Evolutionary conservation across 208 protist species (phyloP).

Genomic region (Acanthamoeba triangularis): DNA sequence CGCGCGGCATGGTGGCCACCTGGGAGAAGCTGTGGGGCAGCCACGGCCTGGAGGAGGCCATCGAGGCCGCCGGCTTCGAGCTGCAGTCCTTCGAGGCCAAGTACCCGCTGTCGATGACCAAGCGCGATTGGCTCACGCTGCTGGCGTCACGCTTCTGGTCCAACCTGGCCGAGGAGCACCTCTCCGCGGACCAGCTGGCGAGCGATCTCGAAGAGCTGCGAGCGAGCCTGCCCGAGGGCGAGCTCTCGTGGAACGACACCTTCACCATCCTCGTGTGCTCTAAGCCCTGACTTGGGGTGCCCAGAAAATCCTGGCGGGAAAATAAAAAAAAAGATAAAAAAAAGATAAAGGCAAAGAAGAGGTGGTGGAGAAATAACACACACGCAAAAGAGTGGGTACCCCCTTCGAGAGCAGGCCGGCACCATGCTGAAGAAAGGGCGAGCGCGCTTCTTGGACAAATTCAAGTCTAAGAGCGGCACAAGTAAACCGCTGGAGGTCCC

Average conservation of each 20-base stretch:
- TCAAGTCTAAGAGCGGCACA: not conserved
- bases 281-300: too few relatives aligned
- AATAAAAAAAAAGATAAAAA: not conserved
- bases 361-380: too few relatives aligned
- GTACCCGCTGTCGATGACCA: not conserved
- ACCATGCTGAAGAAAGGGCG: slow-evolving; percentile 30
- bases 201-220: not conserved
- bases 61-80: not conserved
- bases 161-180: slow-evolving; percentile 28
- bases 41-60: slow-evolving; percentile 2
- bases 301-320: too few relatives aligned
- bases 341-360: not conserved
- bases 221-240: not conserved
- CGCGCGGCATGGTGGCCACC: not conserved
- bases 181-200: not conserved
- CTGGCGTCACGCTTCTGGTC: slow-evolving; percentile 37
- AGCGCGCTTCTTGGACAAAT: slow-evolving; percentile 13
- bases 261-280: not conserved
- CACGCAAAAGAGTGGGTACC: too few relatives aligned
- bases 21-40: not conserved
- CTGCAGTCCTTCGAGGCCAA: not conserved
- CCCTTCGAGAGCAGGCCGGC: not conserved
- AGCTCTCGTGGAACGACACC: not conserved
- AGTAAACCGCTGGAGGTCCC: slow-evolving; percentile 9
- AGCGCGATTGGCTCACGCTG: not conserved